A percentile compares a stretch with the other conserved stretches of the same genome.
phyloP scores from a whole-genome alignment of 148 eudicot species.

The Drosera capensis region DNA sequence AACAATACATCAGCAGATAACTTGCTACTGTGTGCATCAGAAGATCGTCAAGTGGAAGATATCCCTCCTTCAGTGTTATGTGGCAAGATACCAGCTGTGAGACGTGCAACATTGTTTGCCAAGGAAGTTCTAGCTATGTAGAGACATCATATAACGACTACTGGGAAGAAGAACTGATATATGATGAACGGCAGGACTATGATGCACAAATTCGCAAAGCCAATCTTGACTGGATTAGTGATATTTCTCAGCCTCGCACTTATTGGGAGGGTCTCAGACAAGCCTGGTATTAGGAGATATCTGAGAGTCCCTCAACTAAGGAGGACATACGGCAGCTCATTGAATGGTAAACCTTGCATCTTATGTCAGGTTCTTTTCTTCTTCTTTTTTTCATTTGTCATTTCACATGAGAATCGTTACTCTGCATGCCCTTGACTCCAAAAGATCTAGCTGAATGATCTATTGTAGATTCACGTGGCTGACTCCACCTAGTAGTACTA shows the following conservation, averaged over 20 bases:
- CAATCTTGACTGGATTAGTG: constrained; percentile 50
- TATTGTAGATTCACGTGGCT: too few relatives aligned
- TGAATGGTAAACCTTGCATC: constrained; percentile 30
- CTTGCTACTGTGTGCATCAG: not conserved
- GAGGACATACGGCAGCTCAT: constrained; percentile 60
- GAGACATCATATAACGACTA: not conserved
- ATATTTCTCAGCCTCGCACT: constrained; percentile 63
- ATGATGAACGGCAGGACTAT: constrained; percentile 14
- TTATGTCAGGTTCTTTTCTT: not conserved
- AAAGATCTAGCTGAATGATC: too few relatives aligned
- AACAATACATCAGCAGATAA: not conserved
- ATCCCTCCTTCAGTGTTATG: not conserved
- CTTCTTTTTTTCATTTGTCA: not conserved
- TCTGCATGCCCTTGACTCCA: too few relatives aligned
- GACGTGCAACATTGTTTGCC: not conserved
- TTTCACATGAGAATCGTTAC: too few relatives aligned
- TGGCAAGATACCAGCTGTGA: not conserved
- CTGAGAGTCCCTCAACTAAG: constrained; percentile 32
- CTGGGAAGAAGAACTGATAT: constrained; percentile 10
- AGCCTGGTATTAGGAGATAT: constrained; percentile 68
- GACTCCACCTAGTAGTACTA: too few relatives aligned
- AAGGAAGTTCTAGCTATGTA: not conserved
- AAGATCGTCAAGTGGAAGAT: constrained; percentile 11
- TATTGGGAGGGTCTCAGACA: constrained; percentile 77
- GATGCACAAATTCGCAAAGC: constrained; percentile 8